Evolutionary conservation across 140 eudicot species (phyloP).

Genomic region (Anethum foeniculum): DNA sequence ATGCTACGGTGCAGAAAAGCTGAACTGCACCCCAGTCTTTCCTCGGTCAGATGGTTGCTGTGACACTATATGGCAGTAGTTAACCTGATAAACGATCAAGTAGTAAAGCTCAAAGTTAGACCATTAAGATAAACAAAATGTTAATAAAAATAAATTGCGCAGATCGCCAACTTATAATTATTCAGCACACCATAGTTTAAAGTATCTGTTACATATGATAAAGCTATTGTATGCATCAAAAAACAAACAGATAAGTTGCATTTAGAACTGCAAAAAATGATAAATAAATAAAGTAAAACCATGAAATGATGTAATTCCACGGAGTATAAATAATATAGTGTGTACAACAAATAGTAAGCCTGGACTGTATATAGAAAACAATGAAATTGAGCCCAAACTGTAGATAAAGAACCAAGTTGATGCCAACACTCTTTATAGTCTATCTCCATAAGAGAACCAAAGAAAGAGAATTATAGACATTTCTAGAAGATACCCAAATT

Average conservation of each 20-base stretch:
- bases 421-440: background rate
- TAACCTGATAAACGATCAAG: constrained; percentile 40
- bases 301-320: background rate
- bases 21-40: constrained; percentile 84
- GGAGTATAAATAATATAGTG: background rate
- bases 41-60: constrained; percentile 68
- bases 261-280: background rate
- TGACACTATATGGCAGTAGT: constrained; percentile 74
- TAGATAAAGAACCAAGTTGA: background rate
- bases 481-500: background rate
- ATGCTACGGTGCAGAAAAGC: constrained; percentile 63
- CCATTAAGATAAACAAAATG: background rate
- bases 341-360: background rate
- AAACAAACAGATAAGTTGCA: background rate
- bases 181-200: background rate
- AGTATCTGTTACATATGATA: background rate
- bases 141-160: background rate
- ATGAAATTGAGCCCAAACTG: background rate
- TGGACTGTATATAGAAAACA: background rate
- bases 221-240: background rate
- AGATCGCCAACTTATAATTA: background rate
- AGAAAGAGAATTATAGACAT: background rate
- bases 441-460: background rate
- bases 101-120: background rate
- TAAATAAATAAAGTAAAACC: background rate